phyloP scores from a whole-genome alignment of 306 rosid genomes.

The Quercus rubra region DNA sequence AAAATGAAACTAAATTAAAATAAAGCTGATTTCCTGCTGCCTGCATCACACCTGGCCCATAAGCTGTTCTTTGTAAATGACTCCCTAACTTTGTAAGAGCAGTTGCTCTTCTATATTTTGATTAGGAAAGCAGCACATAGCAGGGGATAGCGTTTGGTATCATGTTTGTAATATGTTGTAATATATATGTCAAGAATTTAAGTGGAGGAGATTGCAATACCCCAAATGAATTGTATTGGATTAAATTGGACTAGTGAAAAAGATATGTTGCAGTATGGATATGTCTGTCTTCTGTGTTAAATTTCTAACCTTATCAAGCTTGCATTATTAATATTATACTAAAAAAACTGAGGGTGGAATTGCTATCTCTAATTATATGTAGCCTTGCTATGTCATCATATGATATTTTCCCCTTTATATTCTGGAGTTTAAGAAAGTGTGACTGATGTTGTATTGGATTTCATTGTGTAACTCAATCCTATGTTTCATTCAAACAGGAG shows the following conservation, averaged over 20 bases:
- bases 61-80: too few species aligned
- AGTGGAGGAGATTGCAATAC: too few species aligned
- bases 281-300: neutral
- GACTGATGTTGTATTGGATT: constrained; percentile 12
- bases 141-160: too few species aligned
- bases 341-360: neutral
- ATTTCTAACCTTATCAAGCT: neutral
- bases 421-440: constrained; percentile 10
- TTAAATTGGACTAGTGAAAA: neutral
- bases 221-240: neutral
- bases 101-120: too few species aligned
- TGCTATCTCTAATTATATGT: neutral
- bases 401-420: constrained; percentile 3
- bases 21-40: too few species aligned
- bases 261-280: neutral
- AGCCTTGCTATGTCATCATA: neutral
- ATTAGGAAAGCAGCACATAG: too few species aligned
- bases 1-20: too few species aligned
- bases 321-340: neutral
- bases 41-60: too few species aligned
- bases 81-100: too few species aligned
- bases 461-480: constrained; percentile 12
- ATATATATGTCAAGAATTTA: too few species aligned
- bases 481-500: constrained; percentile 51
- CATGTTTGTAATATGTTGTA: too few species aligned